Conservation (phyloP, 768 basidiomycete species). For the Lentinus brumalis region DNA sequence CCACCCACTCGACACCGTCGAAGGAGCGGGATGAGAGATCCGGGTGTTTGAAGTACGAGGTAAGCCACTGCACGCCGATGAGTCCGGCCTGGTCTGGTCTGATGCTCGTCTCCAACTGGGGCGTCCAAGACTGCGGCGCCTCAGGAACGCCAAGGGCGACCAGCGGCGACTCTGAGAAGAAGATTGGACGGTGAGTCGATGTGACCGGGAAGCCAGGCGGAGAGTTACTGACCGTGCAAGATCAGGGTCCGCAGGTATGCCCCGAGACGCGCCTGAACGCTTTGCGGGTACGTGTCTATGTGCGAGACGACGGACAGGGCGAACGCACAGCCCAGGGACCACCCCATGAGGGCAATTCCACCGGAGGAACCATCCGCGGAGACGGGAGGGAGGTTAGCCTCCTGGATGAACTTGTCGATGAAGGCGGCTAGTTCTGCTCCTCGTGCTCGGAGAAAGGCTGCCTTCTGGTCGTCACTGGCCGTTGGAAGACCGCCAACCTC, state of each 20-base stretch:
- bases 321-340: conserved; percentile 4
- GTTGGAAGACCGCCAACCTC: conserved; percentile 10
- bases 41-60: conserved; percentile 7
- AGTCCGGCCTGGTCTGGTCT: not conserved
- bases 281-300: not conserved
- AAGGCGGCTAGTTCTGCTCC: conserved; percentile 23
- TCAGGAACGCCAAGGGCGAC: not conserved
- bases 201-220: not conserved
- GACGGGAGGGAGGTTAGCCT: not conserved
- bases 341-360: conserved; percentile 9
- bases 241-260: conserved; percentile 1
- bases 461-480: conserved; percentile 24
- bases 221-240: not conserved
- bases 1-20: not conserved
- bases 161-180: not conserved
- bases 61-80: not conserved
- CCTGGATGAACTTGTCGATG: conserved; percentile 8
- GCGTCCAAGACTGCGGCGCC: not conserved
- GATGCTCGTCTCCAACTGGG: not conserved
- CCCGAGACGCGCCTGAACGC: not conserved
- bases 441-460: conserved; percentile 29
- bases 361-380: conserved; percentile 6
- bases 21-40: conserved; percentile 7
- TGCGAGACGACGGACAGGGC: conserved; percentile 6
- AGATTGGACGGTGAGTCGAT: not conserved